Conservation (phyloP, 257 asterid species). For the Lavandula angustifolia region DNA sequence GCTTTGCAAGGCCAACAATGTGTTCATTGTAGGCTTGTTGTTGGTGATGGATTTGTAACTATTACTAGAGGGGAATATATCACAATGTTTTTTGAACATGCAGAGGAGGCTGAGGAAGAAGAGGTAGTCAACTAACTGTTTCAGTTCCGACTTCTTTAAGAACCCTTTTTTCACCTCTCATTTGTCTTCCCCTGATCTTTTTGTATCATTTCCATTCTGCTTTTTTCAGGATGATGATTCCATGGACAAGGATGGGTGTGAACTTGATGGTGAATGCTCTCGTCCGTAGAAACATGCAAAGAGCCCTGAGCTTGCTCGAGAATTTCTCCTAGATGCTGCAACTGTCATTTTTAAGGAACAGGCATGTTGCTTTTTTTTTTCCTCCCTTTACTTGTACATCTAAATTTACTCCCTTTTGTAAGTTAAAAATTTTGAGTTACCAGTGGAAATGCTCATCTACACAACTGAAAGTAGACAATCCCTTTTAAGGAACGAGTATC, state of each 20-base stretch:
- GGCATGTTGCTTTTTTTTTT: conserved; percentile 51
- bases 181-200: conserved; percentile 16
- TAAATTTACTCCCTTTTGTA: background rate
- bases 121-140: conserved; percentile 63
- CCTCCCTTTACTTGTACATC: conserved; percentile 13
- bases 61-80: conserved; percentile 79
- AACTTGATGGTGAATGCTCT: conserved; percentile 89
- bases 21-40: conserved; percentile 92
- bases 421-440: conserved; percentile 7
- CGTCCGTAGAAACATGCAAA: conserved; percentile 99
- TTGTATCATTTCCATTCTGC: conserved; percentile 17
- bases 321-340: conserved; percentile 98
- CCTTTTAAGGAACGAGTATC: conserved; percentile 1
- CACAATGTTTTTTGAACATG: conserved; percentile 91
- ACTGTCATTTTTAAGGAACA: conserved; percentile 96
- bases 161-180: background rate
- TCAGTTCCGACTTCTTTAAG: conserved; percentile 23
- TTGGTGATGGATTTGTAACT: conserved; percentile 87
- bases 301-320: conserved; percentile 99
- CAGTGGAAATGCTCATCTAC: background rate
- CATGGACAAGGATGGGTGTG: conserved; percentile 95
- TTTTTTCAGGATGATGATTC: conserved; percentile 93
- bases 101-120: conserved; percentile 99
- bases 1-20: conserved; percentile 91
- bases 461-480: background rate